phyloP scores from a whole-genome alignment of 345 rosid genomes.

The Aquilaria yunnanensis region DNA sequence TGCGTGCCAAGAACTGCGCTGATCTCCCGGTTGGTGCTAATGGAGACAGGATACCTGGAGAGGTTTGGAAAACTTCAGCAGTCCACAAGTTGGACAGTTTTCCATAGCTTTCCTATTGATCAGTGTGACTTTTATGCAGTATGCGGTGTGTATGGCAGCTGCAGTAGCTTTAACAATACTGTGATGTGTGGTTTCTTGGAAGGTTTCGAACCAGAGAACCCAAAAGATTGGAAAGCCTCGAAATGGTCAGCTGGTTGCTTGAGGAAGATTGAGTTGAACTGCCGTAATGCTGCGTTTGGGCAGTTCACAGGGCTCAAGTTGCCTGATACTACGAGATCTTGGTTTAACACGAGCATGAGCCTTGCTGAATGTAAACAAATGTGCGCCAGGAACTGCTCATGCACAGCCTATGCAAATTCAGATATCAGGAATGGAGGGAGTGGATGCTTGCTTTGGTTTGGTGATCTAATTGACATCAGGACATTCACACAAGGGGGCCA shows the following conservation, averaged over 20 bases:
- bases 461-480: slow-evolving; percentile 23
- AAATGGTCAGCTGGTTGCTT: slow-evolving; percentile 15
- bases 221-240: neutral
- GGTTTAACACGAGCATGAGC: slow-evolving; percentile 9
- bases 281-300: slow-evolving; percentile 10
- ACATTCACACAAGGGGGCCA: slow-evolving; percentile 7
- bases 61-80: slow-evolving; percentile 18
- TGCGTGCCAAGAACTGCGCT: slow-evolving; percentile 19
- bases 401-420: slow-evolving; percentile 22
- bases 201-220: slow-evolving; percentile 7
- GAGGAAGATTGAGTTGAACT: slow-evolving; percentile 2
- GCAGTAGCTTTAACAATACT: slow-evolving; percentile 12
- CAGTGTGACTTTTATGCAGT: slow-evolving; percentile 22
- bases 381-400: slow-evolving; percentile 26
- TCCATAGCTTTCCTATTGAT: neutral
- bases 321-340: slow-evolving; percentile 10
- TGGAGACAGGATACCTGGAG: slow-evolving; percentile 12
- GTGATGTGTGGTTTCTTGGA: slow-evolving; percentile 14
- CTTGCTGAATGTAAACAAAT: slow-evolving; percentile 15
- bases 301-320: slow-evolving; percentile 8
- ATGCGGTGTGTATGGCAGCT: slow-evolving; percentile 25
- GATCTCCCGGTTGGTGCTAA: slow-evolving; percentile 22
- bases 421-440: slow-evolving; percentile 19
- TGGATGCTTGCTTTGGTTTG: slow-evolving; percentile 34
- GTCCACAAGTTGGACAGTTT: slow-evolving; percentile 2